Evolutionary conservation across 805 yeast species (phyloP).

Genomic region (Pichia californica): DNA sequence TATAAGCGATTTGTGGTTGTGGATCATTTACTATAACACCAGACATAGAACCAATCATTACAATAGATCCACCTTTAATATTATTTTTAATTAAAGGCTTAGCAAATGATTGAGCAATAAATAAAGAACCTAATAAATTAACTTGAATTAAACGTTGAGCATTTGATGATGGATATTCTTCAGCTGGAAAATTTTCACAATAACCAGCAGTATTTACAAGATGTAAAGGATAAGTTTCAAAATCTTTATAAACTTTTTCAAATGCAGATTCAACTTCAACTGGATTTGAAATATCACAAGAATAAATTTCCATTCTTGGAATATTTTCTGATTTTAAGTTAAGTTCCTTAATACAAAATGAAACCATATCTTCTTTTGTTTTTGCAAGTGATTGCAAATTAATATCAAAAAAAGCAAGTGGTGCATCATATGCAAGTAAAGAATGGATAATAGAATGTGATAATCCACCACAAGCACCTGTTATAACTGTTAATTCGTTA

Average conservation of each 20-base stretch:
- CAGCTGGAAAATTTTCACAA: slow-evolving; percentile 74
- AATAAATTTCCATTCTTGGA: slow-evolving; percentile 53
- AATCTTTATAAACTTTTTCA: slow-evolving; percentile 47
- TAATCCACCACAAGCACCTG: slow-evolving; percentile 81
- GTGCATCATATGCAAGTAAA: slow-evolving; percentile 69
- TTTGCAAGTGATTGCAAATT: slow-evolving; percentile 51
- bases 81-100: slow-evolving; percentile 53
- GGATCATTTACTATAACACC: slow-evolving; percentile 75
- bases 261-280: slow-evolving; percentile 51
- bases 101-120: slow-evolving; percentile 69
- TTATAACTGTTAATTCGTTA: slow-evolving; percentile 63
- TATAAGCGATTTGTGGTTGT: slow-evolving; percentile 74
- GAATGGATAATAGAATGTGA: slow-evolving; percentile 61
- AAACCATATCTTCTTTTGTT: slow-evolving; percentile 42
- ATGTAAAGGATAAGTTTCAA: slow-evolving; percentile 55
- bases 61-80: slow-evolving; percentile 51
- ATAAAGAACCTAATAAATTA: slow-evolving; percentile 67
- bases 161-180: slow-evolving; percentile 65
- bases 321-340: slow-evolving; percentile 21
- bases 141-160: slow-evolving; percentile 66
- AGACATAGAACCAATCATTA: slow-evolving; percentile 73
- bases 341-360: slow-evolving; percentile 24
- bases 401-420: slow-evolving; percentile 66
- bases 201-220: slow-evolving; percentile 80
- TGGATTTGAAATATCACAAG: slow-evolving; percentile 67